Conservation (phyloP, 371 early-diverging fungal species). For the Mortierella sp. region DNA sequence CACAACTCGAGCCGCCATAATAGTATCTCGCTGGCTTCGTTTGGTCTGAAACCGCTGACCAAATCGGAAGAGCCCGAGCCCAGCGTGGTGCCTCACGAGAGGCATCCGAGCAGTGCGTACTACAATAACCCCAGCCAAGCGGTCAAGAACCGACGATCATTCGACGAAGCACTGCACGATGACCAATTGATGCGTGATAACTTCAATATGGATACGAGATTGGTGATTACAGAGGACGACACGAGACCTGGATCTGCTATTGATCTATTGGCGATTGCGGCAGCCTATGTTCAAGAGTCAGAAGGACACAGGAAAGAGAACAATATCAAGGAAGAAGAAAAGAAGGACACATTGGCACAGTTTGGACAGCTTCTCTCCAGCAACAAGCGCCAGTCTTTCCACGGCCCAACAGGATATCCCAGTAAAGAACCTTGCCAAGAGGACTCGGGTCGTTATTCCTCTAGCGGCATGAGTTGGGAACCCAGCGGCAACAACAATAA, state of each 20-base stretch:
- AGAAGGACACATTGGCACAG: conserved; percentile 14
- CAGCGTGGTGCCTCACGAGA: conserved; percentile 10
- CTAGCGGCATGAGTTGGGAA: conserved; percentile 40
- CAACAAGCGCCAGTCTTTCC: conserved; percentile 51
- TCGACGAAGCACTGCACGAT: conserved; percentile 44
- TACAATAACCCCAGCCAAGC: conserved; percentile 21
- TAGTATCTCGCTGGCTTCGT: conserved; percentile 31
- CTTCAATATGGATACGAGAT: conserved; percentile 48
- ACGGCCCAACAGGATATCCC: conserved; percentile 46
- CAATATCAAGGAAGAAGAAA: conserved; percentile 29
- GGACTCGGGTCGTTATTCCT: conserved; percentile 24
- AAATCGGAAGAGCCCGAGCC: conserved; percentile 26
- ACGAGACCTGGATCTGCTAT: conserved; percentile 47
- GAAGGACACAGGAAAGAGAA: conserved; percentile 47
- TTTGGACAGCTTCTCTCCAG: conserved; percentile 24
- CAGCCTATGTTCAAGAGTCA: conserved; percentile 42
- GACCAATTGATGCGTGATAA: conserved; percentile 49
- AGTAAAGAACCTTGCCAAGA: conserved; percentile 41
- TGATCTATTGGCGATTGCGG: conserved; percentile 49
- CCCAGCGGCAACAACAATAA: conserved; percentile 15
- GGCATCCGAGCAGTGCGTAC: conserved; percentile 12
- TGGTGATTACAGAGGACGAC: conserved; percentile 49
- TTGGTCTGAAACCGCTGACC: conserved; percentile 24
- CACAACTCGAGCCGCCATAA: conserved; percentile 20
- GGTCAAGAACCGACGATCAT: conserved; percentile 31